A percentile compares a stretch with the other conserved stretches of the same genome.
phyloP scores from a whole-genome alignment of 1,284 basidiomycete genomes.

The Veloboletus limbatus region DNA sequence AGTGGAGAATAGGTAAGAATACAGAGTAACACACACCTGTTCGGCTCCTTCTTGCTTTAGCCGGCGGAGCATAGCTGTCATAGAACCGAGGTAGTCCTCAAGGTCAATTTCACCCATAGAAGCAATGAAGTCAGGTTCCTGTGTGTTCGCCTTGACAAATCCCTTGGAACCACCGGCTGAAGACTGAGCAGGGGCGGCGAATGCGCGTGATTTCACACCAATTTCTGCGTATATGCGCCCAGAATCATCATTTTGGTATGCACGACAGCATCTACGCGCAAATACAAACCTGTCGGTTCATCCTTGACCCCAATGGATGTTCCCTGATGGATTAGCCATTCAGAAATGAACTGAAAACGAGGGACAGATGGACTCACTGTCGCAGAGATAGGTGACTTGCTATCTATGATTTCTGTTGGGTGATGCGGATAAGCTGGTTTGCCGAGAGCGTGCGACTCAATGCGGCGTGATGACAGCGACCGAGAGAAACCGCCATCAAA shows the following conservation, averaged over 20 bases:
- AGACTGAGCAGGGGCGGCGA: background rate
- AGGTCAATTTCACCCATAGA: background rate
- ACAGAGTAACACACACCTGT: conserved; percentile 17
- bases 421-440: conserved; percentile 6
- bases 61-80: background rate
- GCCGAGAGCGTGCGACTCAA: conserved; percentile 13
- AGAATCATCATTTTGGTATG: background rate
- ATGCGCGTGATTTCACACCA: conserved; percentile 1
- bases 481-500: conserved; percentile 14
- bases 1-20: background rate
- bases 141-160: conserved; percentile 5
- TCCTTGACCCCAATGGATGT: conserved; percentile 6
- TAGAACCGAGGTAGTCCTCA: background rate
- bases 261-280: conserved; percentile 9
- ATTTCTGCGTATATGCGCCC: conserved; percentile 19
- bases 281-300: conserved; percentile 26
- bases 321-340: conserved; percentile 11
- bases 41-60: conserved; percentile 12
- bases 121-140: conserved; percentile 7
- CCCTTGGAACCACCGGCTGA: conserved; percentile 10
- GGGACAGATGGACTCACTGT: conserved; percentile 9
- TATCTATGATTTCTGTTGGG: conserved; percentile 2
- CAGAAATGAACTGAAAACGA: background rate
- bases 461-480: conserved; percentile 8
- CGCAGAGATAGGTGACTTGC: conserved; percentile 1